Conservation (phyloP, 305 asterid species). For the Ilex paraguariensis region DNA sequence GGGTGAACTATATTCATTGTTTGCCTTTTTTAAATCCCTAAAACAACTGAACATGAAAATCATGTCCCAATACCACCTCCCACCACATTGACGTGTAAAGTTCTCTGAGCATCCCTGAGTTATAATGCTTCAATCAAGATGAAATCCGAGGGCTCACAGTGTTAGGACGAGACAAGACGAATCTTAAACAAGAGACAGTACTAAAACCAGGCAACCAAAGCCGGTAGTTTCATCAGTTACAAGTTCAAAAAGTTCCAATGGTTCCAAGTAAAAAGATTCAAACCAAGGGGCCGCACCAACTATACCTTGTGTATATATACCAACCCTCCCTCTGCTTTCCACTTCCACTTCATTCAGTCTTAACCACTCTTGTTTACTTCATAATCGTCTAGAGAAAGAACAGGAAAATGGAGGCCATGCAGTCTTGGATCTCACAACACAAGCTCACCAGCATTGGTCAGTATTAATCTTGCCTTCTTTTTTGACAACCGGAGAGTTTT, state of each 20-base stretch:
- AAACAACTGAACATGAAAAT: too few relatives aligned
- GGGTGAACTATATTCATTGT: too few relatives aligned
- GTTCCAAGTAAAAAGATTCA: conserved; percentile 9
- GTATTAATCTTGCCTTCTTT: conserved; percentile 1
- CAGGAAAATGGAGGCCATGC: conserved; percentile 48
- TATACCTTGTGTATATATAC: conserved; percentile 9
- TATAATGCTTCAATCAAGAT: not conserved
- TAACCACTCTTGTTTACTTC: too few relatives aligned
- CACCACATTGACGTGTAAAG: too few relatives aligned
- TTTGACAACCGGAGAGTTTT: too few relatives aligned
- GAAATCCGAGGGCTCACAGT: conserved; percentile 18
- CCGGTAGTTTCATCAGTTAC: conserved; percentile 25
- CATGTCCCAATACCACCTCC: not conserved
- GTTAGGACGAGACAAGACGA: not conserved
- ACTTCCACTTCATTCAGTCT: not conserved
- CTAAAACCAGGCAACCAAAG: conserved; percentile 9
- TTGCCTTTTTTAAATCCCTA: too few relatives aligned
- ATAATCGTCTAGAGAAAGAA: too few relatives aligned
- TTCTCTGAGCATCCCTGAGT: too few relatives aligned
- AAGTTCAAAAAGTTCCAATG: not conserved
- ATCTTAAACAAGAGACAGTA: conserved; percentile 4
- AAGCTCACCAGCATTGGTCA: conserved; percentile 70
- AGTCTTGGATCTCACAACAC: conserved; percentile 71
- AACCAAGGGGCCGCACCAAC: conserved; percentile 29
- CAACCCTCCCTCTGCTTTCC: not conserved